These are phyloP conservation scores for Skeletonema menzelii DNA, from an alignment of 108 stramenopile species.

Conservation along the genomic window DNA sequence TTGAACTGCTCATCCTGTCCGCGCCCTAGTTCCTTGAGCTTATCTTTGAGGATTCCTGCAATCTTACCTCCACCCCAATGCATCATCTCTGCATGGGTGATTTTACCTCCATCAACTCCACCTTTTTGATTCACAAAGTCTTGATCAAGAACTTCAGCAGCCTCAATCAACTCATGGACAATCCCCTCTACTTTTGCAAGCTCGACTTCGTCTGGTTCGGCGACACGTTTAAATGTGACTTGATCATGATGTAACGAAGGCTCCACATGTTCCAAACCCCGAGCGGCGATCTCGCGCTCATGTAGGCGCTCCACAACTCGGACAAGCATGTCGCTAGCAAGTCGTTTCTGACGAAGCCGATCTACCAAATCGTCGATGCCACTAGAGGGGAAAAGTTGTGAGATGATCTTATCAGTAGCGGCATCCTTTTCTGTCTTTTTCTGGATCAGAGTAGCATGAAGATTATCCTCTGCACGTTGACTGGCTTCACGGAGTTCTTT, in stretches of 20 bases:
- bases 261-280: slow-evolving; percentile 46
- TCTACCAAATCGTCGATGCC: slow-evolving; percentile 25
- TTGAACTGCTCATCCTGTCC: slow-evolving; percentile 54
- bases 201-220: slow-evolving; percentile 36
- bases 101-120: slow-evolving; percentile 19
- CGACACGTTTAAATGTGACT: slow-evolving; percentile 32
- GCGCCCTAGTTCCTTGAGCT: slow-evolving; percentile 41
- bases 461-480: slow-evolving; percentile 32
- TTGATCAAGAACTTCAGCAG: slow-evolving; percentile 43
- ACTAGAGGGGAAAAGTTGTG: slow-evolving; percentile 32
- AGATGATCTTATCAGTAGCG: slow-evolving; percentile 40
- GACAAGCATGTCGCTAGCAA: slow-evolving; percentile 33
- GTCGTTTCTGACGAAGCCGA: slow-evolving; percentile 35
- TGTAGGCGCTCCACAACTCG: slow-evolving; percentile 44
- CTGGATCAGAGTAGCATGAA: slow-evolving; percentile 40
- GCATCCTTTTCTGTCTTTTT: slow-evolving; percentile 43
- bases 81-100: slow-evolving; percentile 43
- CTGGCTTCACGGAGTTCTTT: slow-evolving; percentile 37
- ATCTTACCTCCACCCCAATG: slow-evolving; percentile 52
- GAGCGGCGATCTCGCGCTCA: slow-evolving; percentile 41
- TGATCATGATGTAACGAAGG: slow-evolving; percentile 35
- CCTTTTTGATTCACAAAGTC: slow-evolving; percentile 33
- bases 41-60: slow-evolving; percentile 40
- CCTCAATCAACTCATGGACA: slow-evolving; percentile 33
- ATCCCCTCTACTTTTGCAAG: slow-evolving; percentile 16